Base-by-base conservation (phyloP, 805 yeast genomes). In the Candida incommunis region DNA sequence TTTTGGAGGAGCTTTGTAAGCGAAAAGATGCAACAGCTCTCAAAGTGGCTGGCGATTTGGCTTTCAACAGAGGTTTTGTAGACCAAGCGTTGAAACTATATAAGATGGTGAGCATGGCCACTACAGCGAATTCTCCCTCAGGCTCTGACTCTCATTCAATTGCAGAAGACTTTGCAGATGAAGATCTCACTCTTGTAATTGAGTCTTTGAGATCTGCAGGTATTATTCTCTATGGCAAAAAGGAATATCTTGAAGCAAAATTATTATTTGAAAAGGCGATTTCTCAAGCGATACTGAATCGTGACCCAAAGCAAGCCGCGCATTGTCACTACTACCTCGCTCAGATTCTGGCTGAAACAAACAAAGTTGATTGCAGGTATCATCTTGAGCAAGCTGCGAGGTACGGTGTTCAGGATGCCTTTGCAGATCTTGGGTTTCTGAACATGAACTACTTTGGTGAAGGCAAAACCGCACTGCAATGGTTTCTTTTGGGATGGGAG, bases 261-360 rank as follows among this genome's bases (percentile, higher is more conserved):
- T 47, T 55, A n/a, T 70, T 65, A 51, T 79, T 87, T 49, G 75
- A 78, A 45, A 71, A 73, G 48, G 73, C 85, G 15, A 69, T 86
- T 5, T 65, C 66, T 18, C 64, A 71, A 24, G 82, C 88, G 1
- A 81, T 81, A 7, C 51, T 75, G 23, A 31, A 31, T 16, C 80
- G 76, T 45, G 73, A 53, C 42, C 53, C 52, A 4, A 43, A 51
- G 15, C 63, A 78, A 50, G 77, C 76, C n/a, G 70, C 78, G 1
- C 81, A 80, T 50, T 74, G 88, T 18, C 94, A 86, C 59, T 88
- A 72, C 60, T 77, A 79, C 54, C 66, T 87, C 47, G 92, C 92
- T 1, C 82, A 82, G 50, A 63, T 84, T 18, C 73, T 79, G 54
- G 66, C 78, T 35, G 74, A 75, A 42, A 67, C 78, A 11, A 79